Evolutionary conservation across 2,329 filamentous ascomycete genomes (phyloP).

Genomic region (Dothideomycetes sp.): DNA sequence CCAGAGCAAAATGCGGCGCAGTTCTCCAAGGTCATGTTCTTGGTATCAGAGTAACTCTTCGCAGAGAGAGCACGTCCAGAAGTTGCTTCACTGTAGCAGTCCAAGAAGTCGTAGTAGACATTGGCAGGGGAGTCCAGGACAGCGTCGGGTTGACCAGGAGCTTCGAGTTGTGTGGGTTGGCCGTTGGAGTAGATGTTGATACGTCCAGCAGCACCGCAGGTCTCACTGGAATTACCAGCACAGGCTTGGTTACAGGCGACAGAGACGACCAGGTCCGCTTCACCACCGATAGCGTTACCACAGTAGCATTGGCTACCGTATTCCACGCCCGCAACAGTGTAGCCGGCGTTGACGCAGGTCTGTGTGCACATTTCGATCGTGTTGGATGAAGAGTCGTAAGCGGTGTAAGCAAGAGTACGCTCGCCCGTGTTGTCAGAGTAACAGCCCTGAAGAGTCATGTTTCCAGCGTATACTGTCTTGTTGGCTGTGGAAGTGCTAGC

Average conservation of each 20-base stretch:
- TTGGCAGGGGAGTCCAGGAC: too few relatives aligned
- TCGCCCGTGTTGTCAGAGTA: slow-evolving; percentile 19
- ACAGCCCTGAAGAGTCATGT: slow-evolving; percentile 26
- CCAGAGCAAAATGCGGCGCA: slow-evolving; percentile 25
- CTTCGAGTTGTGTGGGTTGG: slow-evolving; percentile 11
- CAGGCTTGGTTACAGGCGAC: slow-evolving; percentile 19
- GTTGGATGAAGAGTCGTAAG: slow-evolving; percentile 17
- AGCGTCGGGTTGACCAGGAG: slow-evolving; percentile 17
- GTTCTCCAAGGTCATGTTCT: slow-evolving; percentile 28
- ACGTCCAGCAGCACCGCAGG: slow-evolving; percentile 20
- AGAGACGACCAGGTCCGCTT: slow-evolving; percentile 18
- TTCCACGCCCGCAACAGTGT: slow-evolving; percentile 6
- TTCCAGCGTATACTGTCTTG: slow-evolving; percentile 22
- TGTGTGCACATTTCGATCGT: slow-evolving; percentile 21
- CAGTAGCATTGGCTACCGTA: slow-evolving; percentile 7
- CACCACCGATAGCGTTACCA: slow-evolving; percentile 5
- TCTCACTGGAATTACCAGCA: slow-evolving; percentile 20
- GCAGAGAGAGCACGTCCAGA: slow-evolving; percentile 17
- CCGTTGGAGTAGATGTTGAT: slow-evolving; percentile 21
- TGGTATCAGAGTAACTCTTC: slow-evolving; percentile 14
- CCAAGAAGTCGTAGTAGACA: slow-evolving; percentile 15
- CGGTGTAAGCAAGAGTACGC: slow-evolving; percentile 14
- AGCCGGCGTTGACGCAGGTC: slow-evolving; percentile 19
- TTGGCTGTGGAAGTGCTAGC: slow-evolving; percentile 12
- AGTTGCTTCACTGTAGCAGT: slow-evolving; percentile 21